phyloP scores from a whole-genome alignment of 1,284 basidiomycete genomes.

The Fistulinella staudtii region DNA sequence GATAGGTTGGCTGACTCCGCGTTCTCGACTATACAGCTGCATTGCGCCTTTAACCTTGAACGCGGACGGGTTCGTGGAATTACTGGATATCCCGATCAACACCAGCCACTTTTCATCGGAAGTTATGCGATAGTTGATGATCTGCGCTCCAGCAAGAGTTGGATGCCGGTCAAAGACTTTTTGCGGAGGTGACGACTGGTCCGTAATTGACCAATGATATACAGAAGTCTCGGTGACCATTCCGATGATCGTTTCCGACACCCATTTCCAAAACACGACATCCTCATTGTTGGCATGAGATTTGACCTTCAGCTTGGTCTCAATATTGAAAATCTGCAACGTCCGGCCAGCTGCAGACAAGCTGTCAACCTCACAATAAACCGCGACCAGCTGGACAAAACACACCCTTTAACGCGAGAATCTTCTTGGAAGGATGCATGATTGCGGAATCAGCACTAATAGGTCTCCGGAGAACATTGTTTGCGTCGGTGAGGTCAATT shows the following conservation, averaged over 20 bases:
- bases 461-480: slow-evolving; percentile 93
- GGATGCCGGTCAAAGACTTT: slow-evolving; percentile 98
- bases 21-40: slow-evolving; percentile 89
- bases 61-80: slow-evolving; percentile 84
- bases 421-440: slow-evolving; percentile 97
- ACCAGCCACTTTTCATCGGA: slow-evolving; percentile 97
- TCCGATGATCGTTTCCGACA: slow-evolving; percentile 86
- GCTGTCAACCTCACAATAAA: slow-evolving; percentile 6
- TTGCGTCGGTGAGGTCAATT: slow-evolving; percentile 92
- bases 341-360: slow-evolving; percentile 83
- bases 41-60: slow-evolving; percentile 99
- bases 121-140: slow-evolving; percentile 96
- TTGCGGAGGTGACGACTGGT: slow-evolving; percentile 71
- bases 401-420: slow-evolving; percentile 91
- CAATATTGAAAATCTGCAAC: slow-evolving; percentile 98
- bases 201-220: slow-evolving; percentile 87
- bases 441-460: slow-evolving; percentile 98
- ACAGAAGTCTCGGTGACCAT: slow-evolving; percentile 95
- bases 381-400: slow-evolving; percentile 6
- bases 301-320: slow-evolving; percentile 96
- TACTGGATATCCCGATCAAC: slow-evolving; percentile 93
- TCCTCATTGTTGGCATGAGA: slow-evolving; percentile 95
- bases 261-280: slow-evolving; percentile 99
- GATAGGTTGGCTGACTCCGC: slow-evolving; percentile 97
- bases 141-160: slow-evolving; percentile 91